Evolutionary conservation across 352 stramenopile genomes (phyloP).

Genomic region (Phytophthora fragariae): DNA sequence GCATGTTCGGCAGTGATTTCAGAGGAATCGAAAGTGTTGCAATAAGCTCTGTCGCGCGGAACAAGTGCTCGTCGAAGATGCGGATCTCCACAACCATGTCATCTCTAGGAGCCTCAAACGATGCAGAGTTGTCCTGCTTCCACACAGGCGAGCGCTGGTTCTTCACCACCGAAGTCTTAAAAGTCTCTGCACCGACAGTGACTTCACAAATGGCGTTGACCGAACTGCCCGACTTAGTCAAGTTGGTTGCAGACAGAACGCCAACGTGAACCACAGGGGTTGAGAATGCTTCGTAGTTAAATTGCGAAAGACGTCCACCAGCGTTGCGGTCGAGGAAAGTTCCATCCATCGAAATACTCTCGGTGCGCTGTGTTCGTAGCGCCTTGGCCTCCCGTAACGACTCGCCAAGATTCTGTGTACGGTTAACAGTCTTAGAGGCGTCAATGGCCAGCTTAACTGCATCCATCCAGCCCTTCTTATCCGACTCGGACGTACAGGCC

Average conservation of each 20-base stretch:
- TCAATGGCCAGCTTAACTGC: conserved; percentile 87
- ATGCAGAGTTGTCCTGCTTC: conserved; percentile 87
- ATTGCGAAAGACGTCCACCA: conserved; percentile 79
- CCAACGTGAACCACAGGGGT: conserved; percentile 81
- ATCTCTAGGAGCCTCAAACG: conserved; percentile 79
- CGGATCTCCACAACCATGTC: conserved; percentile 88
- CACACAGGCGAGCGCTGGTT: conserved; percentile 85
- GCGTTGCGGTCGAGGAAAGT: conserved; percentile 76
- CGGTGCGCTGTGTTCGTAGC: conserved; percentile 69
- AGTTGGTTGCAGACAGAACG: conserved; percentile 84
- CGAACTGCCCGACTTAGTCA: conserved; percentile 74
- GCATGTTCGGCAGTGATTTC: conserved; percentile 86
- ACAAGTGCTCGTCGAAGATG: conserved; percentile 86
- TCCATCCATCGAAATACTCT: conserved; percentile 72
- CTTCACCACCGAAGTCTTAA: conserved; percentile 87
- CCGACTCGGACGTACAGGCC: conserved; percentile 83
- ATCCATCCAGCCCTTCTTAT: conserved; percentile 91
- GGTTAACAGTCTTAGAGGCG: conserved; percentile 83
- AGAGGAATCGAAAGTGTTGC: conserved; percentile 81
- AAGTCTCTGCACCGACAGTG: conserved; percentile 81
- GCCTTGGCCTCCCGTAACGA: conserved; percentile 62
- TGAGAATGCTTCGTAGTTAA: conserved; percentile 87
- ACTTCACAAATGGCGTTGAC: conserved; percentile 88
- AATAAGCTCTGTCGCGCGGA: conserved; percentile 77
- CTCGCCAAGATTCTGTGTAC: conserved; percentile 60